These are phyloP conservation scores for Picea abies DNA, from an alignment of 83 land plant species.

Conservation along the genomic window DNA sequence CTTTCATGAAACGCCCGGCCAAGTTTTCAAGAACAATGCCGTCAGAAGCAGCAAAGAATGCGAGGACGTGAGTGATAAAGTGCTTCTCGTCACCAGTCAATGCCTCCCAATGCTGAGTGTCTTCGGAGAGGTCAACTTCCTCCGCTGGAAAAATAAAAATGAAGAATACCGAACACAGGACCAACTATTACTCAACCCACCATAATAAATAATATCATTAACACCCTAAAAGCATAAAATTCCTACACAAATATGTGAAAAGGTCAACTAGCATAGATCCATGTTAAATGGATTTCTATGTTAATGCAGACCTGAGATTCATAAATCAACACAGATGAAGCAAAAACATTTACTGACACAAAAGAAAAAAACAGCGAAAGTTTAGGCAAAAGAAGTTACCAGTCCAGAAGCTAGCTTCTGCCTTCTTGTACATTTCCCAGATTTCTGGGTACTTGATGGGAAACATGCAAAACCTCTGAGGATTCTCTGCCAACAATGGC, in stretches of 20 bases:
- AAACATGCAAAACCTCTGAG: constrained; percentile 42
- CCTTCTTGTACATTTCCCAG: constrained; percentile 45
- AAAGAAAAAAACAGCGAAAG: too few species aligned
- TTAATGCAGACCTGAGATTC: background rate
- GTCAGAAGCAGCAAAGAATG: constrained; percentile 46
- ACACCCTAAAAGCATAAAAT: too few species aligned
- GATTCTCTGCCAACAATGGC: constrained; percentile 30
- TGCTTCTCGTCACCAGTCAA: constrained; percentile 29
- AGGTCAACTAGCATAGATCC: too few species aligned
- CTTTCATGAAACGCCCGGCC: constrained; percentile 39
- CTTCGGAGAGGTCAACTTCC: constrained; percentile 42
- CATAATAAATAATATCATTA: too few species aligned
- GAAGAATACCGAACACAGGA: too few species aligned
- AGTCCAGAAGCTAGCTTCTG: constrained; percentile 38
- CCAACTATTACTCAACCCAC: too few species aligned
- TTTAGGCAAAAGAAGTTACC: background rate
- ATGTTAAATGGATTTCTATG: background rate
- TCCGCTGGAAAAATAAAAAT: constrained; percentile 17
- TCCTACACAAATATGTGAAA: too few species aligned
- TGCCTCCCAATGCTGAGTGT: constrained; percentile 29
- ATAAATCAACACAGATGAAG: background rate
- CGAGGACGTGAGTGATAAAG: constrained; percentile 40
- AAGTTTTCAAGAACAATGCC: constrained; percentile 45
- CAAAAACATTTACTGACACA: constrained; percentile 9
- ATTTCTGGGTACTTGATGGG: constrained; percentile 31